Conservation (phyloP, 352 stramenopile species). For the Phytophthora meadii region DNA sequence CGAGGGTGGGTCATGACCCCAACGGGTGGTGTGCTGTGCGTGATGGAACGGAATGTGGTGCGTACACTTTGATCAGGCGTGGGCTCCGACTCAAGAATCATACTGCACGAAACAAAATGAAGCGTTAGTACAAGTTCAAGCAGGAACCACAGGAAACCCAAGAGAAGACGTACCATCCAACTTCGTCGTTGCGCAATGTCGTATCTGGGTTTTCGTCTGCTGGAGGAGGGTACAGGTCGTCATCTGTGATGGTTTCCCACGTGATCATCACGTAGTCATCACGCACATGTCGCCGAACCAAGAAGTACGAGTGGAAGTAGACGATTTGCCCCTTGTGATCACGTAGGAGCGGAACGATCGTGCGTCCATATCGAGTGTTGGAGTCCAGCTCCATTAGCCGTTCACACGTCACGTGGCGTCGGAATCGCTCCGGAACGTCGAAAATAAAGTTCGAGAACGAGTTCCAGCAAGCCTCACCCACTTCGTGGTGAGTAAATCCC, state of each 20-base stretch:
- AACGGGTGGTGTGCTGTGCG: slow-evolving; percentile 73
- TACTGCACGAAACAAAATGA: slow-evolving; percentile 39
- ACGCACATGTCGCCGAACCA: slow-evolving; percentile 64
- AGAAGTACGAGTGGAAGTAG: slow-evolving; percentile 83
- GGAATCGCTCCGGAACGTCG: slow-evolving; percentile 70
- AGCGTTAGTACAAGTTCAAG: slow-evolving; percentile 5
- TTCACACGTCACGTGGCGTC: slow-evolving; percentile 70
- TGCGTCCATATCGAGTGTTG: slow-evolving; percentile 82
- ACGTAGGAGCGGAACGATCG: slow-evolving; percentile 73
- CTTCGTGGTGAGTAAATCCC: slow-evolving; percentile 64
- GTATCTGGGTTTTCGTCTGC: slow-evolving; percentile 59
- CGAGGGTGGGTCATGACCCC: slow-evolving; percentile 70
- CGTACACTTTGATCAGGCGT: slow-evolving; percentile 56
- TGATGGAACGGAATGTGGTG: slow-evolving; percentile 71
- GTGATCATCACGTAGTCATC: slow-evolving; percentile 70
- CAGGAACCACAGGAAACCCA: background rate
- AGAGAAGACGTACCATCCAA: slow-evolving; percentile 65
- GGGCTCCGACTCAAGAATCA: slow-evolving; percentile 66
- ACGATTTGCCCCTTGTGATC: slow-evolving; percentile 65
- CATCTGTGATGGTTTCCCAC: slow-evolving; percentile 72
- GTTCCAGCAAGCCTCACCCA: slow-evolving; percentile 77
- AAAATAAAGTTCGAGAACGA: slow-evolving; percentile 84
- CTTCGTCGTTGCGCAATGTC: slow-evolving; percentile 75
- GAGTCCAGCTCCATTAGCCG: slow-evolving; percentile 81
- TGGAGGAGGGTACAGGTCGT: slow-evolving; percentile 66